Evolutionary conservation across 495 filamentous ascomycete species (phyloP), one percentile per base, ranked within the genome.

Genomic region (Penicillium odoratum): DNA sequence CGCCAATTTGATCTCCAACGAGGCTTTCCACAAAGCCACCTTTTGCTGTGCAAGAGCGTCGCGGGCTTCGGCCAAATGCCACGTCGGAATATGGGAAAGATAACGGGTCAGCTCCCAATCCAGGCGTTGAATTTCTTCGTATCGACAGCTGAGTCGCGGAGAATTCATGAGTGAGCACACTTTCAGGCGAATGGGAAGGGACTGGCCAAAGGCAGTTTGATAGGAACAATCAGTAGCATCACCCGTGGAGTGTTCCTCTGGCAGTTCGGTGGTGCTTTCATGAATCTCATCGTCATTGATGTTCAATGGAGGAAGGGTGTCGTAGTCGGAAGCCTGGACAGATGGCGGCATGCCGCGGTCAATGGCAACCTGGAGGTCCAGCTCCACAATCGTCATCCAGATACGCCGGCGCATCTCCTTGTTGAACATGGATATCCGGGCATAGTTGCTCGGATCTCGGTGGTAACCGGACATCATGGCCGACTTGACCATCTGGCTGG

Each of bases 391-490:
- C 1, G 84, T 85, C n/a, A 78, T 81, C 87, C 87, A 90, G 11
- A 91, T 73, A 21, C 88, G 76, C 45, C 87, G 71, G n/a, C 86
- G 79, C 76, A 88, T 82, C 68, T 91, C 88, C 47, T 82, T 78
- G 13, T 76, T 74, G 30, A 87, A 81, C 0, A 77, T 69, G 0
- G 81, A 78, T 42, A 89, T 83, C 25, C 71, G 72, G 5, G 75
- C 64, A 55, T 82, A 83, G 44, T 78, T 63, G 47, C 69, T 76
- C 6, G 83, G 76, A 53, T 85, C 81, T 18, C 83, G 75, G 54
- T 85, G 83, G 45, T 83, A 84, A 0, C 81, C 81, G 55, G 82
- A 75, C 55, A 78, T 66, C 81, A 83, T 80, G 5, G 83, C 79
- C 25, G 78, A 78, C 54, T 85, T 78, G 28, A 88, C 63, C 15